Conservation (phyloP, 73 alveolate species). For the Tetrahymena malaccensis region DNA sequence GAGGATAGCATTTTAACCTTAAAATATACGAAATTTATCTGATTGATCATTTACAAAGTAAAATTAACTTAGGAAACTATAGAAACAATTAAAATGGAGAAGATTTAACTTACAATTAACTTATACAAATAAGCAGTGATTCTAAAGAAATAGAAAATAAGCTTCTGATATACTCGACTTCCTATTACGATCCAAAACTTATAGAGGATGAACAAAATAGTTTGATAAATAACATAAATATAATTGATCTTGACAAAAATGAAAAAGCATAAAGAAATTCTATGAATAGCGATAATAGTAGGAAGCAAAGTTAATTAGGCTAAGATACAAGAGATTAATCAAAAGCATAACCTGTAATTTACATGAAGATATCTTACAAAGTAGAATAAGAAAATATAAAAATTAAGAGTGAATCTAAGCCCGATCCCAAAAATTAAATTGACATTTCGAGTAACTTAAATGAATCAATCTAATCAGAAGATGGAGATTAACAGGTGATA, state of each 20-base stretch:
- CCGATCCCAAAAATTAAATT: neutral
- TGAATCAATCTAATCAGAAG: neutral
- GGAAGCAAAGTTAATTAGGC: neutral
- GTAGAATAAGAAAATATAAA: neutral
- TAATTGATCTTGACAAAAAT: neutral
- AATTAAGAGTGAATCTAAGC: neutral
- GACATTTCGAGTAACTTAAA: neutral
- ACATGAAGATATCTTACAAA: neutral
- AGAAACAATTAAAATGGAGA: neutral
- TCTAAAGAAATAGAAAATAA: neutral
- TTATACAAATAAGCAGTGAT: neutral
- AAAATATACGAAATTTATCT: neutral
- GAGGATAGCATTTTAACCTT: neutral
- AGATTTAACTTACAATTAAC: neutral
- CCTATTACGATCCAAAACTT: neutral
- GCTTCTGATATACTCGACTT: neutral
- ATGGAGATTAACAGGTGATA: neutral
- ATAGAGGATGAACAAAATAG: neutral
- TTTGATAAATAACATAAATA: neutral
- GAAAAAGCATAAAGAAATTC: neutral
- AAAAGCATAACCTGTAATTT: neutral
- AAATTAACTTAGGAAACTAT: neutral
- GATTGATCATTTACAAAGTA: neutral
- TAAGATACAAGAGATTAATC: neutral
- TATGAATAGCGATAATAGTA: neutral